phyloP scores from a whole-genome alignment of 208 protist species.

The Trypanosoma lewisi region DNA sequence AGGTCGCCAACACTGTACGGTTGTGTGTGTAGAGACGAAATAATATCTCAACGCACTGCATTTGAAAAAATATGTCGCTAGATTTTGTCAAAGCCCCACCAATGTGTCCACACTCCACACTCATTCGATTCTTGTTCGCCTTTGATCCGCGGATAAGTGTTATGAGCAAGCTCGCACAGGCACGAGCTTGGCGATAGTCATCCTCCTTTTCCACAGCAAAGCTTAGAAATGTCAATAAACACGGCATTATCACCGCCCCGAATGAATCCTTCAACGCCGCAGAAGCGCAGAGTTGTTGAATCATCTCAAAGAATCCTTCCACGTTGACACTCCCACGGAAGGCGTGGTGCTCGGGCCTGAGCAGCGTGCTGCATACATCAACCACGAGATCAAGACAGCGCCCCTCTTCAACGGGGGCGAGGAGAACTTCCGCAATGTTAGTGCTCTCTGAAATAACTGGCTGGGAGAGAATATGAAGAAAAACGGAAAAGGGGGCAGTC shows the following conservation, averaged over 20 bases:
- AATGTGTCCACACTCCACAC: slow-evolving; percentile 45
- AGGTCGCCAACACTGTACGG: slow-evolving; percentile 38
- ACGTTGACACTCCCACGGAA: slow-evolving; percentile 56
- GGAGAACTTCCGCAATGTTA: slow-evolving; percentile 30
- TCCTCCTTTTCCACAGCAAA: slow-evolving; percentile 47
- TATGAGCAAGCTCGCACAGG: slow-evolving; percentile 75
- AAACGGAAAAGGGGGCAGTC: slow-evolving; percentile 42
- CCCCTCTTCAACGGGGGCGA: slow-evolving; percentile 36
- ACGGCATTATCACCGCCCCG: slow-evolving; percentile 33
- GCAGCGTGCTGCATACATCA: slow-evolving; percentile 36
- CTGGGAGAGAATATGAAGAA: slow-evolving; percentile 47
- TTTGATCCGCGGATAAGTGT: slow-evolving; percentile 72
- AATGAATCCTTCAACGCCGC: slow-evolving; percentile 55
- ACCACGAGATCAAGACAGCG: slow-evolving; percentile 45
- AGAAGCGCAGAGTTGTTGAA: slow-evolving; percentile 52
- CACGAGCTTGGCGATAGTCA: slow-evolving; percentile 70
- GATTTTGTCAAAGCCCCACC: slow-evolving; percentile 46
- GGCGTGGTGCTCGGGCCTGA: slow-evolving; percentile 29
- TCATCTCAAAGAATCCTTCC: slow-evolving; percentile 59
- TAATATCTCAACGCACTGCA: slow-evolving; percentile 87
- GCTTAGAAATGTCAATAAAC: slow-evolving; percentile 57
- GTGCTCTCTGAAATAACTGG: slow-evolving; percentile 29
- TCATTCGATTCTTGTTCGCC: slow-evolving; percentile 74
- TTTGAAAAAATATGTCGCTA: slow-evolving; percentile 82
- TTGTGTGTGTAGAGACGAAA: slow-evolving; percentile 76